Base-by-base conservation (phyloP, 1,284 basidiomycete species). In the Sporisorium sorghi region DNA sequence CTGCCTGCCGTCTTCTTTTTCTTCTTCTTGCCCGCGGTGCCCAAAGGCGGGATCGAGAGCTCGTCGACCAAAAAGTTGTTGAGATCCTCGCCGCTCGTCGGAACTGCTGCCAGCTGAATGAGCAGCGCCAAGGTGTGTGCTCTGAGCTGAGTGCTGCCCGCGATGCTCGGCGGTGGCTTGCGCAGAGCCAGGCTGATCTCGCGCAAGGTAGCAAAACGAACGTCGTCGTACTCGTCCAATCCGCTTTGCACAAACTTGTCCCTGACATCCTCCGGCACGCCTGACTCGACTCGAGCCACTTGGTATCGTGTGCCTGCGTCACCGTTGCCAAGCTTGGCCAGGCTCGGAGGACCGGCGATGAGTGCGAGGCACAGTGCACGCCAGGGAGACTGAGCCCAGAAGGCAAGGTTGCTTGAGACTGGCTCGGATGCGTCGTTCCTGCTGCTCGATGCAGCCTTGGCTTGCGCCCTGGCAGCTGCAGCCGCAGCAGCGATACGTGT, bases 201-300 rank as follows among this genome's bases (percentile, higher is more conserved):
- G 39, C 92, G 89, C 65, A 97, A 88, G 86, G 97, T 97, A 85
- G 92, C 93, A 91, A 92, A 97, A 62, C 95, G 90, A 26, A 98
- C 87, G 83, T 84, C 83, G 73, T 95, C 93, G 83, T 95, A 83
- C 49, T 78, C 65, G 24, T 84, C 73, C 40, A 83, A 46, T 3
- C 73, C 78, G 28, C 70, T 75, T 14, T 81, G 72, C 8, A 74
- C 71, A 11, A 84, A 78, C 26, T 63, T 64, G 14, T 47, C 69
- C 4, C 77, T 40, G 12, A 84, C 64, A 30, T 84, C 83, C n/a
- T 73, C 64, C 2, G 48, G 44, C 0, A 83, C 64, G 9, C 58
- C 59, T 1, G 67, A 15, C 11, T 58, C 59, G 40, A 55, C 61
- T 26, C 77, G 49, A 9, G 43, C 37, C 19, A 70, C 52, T 40